Conservation (phyloP, 129 eudicot species). For the Flaveria bidentis region DNA sequence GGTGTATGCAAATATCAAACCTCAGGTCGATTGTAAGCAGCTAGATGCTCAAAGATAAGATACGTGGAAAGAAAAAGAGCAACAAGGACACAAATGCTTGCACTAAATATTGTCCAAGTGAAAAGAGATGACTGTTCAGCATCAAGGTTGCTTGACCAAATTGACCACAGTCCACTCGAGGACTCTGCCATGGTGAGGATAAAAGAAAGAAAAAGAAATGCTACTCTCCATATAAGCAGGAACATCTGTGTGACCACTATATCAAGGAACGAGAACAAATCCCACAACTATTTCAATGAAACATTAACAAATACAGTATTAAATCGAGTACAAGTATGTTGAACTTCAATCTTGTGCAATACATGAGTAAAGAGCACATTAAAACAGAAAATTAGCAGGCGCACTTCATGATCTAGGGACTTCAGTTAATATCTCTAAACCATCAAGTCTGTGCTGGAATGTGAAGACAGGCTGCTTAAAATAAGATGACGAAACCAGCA, state of each 20-base stretch:
- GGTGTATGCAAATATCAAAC: conserved; percentile 37
- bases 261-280: conserved; percentile 7
- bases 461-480: not conserved
- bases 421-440: conserved; percentile 1
- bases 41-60: conserved; percentile 90
- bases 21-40: conserved; percentile 97
- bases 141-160: conserved; percentile 50
- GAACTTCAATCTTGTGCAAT: conserved; percentile 6
- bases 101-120: conserved; percentile 67
- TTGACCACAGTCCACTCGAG: conserved; percentile 41
- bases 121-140: conserved; percentile 50
- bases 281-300: conserved; percentile 12
- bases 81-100: conserved; percentile 77
- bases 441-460: conserved; percentile 23
- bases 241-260: conserved; percentile 17
- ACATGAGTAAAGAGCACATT: conserved; percentile 14
- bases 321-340: not conserved
- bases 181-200: conserved; percentile 54
- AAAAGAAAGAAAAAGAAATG: conserved; percentile 36
- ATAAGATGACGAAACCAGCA: conserved; percentile 13
- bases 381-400: conserved; percentile 4
- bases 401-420: conserved; percentile 14
- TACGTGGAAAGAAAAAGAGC: conserved; percentile 79
- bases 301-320: conserved; percentile 18
- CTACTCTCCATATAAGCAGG: conserved; percentile 49